Evolutionary conservation across 78 protist species (phyloP).

Genomic region (Monosiga brevicollis): DNA sequence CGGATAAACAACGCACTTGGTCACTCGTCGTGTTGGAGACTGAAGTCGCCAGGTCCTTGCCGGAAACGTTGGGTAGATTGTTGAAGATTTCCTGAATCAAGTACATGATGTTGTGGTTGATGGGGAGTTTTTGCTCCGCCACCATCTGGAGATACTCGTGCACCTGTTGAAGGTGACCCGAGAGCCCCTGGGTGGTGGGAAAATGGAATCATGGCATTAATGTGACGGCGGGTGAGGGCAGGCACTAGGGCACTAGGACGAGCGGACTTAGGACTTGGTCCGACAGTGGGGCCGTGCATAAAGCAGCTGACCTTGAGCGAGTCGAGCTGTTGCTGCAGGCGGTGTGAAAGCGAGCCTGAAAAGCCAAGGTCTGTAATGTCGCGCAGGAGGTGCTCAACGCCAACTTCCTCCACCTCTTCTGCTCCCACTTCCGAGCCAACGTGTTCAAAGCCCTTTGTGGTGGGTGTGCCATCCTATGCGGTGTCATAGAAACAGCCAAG

Average conservation of each 20-base stretch:
- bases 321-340: constrained; percentile 3
- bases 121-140: constrained; percentile 45
- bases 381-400: constrained; percentile 95
- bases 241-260: too few species aligned
- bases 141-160: constrained; percentile 31
- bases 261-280: too few species aligned
- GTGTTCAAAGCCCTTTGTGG: constrained; percentile 71
- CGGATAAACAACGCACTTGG: too few species aligned
- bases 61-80: constrained; percentile 76
- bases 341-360: constrained; percentile 55
- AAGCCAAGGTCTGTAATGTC: constrained; percentile 84
- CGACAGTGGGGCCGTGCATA: too few species aligned
- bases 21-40: constrained; percentile 13
- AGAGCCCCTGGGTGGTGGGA: constrained; percentile 50
- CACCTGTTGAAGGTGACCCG: constrained; percentile 31
- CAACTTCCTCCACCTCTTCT: constrained; percentile 89
- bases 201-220: too few species aligned
- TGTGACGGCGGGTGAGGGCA: too few species aligned
- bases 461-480: constrained; percentile 31
- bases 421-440: constrained; percentile 80
- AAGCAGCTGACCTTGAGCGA: too few species aligned
- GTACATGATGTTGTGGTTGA: constrained; percentile 75
- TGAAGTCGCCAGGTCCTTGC: not conserved
- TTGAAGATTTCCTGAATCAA: constrained; percentile 86
- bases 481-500: not conserved